These are phyloP conservation scores for Nigrospora sphaerica DNA, from an alignment of 2,329 filamentous ascomycete species.

Conservation along the genomic window DNA sequence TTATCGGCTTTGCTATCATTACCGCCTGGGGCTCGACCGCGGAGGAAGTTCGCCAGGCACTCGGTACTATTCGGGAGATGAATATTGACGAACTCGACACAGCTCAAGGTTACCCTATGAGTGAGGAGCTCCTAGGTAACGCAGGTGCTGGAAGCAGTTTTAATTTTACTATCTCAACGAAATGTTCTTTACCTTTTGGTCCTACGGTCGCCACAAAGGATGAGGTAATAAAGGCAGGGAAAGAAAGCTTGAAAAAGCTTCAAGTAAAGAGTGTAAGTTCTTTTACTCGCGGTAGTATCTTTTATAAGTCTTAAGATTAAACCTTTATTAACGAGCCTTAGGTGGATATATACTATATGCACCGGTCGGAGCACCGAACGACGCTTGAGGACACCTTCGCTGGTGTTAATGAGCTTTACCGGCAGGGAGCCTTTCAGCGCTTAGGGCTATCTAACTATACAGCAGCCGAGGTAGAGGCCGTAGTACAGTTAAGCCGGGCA, in stretches of 20 bases:
- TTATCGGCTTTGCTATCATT: no score
- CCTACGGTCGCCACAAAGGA: slow-evolving; percentile 6
- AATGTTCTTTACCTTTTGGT: slow-evolving; percentile 4
- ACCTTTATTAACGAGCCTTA: no score
- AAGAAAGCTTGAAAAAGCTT: slow-evolving; percentile 13
- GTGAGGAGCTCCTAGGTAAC: slow-evolving; percentile 12
- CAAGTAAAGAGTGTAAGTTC: slow-evolving; percentile 6
- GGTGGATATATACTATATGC: slow-evolving; percentile 32
- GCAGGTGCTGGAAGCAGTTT: slow-evolving; percentile 7
- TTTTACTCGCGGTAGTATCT: no score
- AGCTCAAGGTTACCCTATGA: slow-evolving; percentile 11
- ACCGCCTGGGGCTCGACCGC: no score
- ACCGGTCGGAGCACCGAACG: slow-evolving; percentile 35
- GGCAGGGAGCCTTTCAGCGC: slow-evolving; percentile 31
- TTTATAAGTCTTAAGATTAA: no score
- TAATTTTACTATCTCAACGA: slow-evolving; percentile 16
- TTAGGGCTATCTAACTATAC: slow-evolving; percentile 39
- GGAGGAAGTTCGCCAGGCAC: no score
- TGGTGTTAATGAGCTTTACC: slow-evolving; percentile 32
- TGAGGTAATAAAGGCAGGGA: slow-evolving; percentile 7
- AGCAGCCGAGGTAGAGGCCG: slow-evolving; percentile 25
- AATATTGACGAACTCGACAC: slow-evolving; percentile 13
- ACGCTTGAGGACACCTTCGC: slow-evolving; percentile 30
- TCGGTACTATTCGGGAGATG: neutral
- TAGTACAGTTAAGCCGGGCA: slow-evolving; percentile 23